Percentiles rank a stretch among this genome's conserved stretches.
Conservation (phyloP, 2,329 filamentous ascomycete genomes). For the Colletotrichum sublineola region DNA sequence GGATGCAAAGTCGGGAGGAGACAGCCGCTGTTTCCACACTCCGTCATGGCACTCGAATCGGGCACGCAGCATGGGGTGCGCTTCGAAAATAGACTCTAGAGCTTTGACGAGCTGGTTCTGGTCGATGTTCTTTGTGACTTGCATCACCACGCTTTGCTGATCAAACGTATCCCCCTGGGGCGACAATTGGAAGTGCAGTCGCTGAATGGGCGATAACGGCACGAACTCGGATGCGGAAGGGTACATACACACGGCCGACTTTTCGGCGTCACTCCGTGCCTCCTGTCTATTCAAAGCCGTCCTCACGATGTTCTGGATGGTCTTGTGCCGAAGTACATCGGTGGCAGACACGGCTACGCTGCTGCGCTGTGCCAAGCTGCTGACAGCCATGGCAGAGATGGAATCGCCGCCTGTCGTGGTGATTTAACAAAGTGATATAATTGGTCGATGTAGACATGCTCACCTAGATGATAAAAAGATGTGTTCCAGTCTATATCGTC, state of each 20-base stretch:
- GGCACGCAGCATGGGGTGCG: conserved; percentile 24
- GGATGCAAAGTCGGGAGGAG: not conserved
- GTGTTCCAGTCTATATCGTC: conserved; percentile 21
- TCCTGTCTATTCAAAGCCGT: no score
- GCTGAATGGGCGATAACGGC: conserved; percentile 23
- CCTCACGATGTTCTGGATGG: conserved; percentile 2
- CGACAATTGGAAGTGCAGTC: conserved; percentile 26
- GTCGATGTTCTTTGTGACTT: conserved; percentile 1
- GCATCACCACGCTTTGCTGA: conserved; percentile 28
- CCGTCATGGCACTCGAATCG: conserved; percentile 8
- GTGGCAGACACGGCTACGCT: conserved; percentile 4
- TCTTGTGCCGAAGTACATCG: conserved; percentile 14
- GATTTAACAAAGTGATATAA: no score
- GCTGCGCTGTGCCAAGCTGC: conserved; percentile 18
- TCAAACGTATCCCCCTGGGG: conserved; percentile 14
- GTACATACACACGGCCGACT: no score
- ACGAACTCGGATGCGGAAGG: not conserved
- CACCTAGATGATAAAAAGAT: conserved; percentile 32
- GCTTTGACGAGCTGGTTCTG: conserved; percentile 1
- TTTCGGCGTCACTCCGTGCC: no score
- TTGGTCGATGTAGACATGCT: no score
- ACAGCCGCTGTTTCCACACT: conserved; percentile 20
- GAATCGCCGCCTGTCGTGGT: conserved; percentile 31
- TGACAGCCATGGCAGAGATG: conserved; percentile 28
- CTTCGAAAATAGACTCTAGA: not conserved